Base-by-base conservation (phyloP, 2,329 filamentous ascomycete species). In the Capronia americana region DNA sequence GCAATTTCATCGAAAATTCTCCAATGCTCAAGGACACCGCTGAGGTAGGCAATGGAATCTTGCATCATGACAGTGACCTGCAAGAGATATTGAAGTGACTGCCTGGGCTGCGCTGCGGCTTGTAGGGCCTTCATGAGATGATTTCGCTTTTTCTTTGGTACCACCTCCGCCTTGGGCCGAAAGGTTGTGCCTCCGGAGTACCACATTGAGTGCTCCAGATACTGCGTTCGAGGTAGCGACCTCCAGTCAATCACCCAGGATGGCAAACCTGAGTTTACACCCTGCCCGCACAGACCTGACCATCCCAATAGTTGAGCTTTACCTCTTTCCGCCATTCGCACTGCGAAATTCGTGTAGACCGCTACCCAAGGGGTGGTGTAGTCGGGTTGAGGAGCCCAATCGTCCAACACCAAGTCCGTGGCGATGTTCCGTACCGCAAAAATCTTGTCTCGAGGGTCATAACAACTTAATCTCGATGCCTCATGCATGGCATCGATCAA, bases 161-260 rank as follows among this genome's bases (percentile, higher is more conserved):
- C 26, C 24, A 28, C 41, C 56, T 63, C 60, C 20, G 28, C 56
- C 28, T 67, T 67, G n/a, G 60, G 24, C 6, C 44, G 32, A 26
- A 65, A 65, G 26, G 10, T 20, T 17, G 56, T 63, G 10, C 50
- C 50, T 14, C 64, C 64, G 1, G 64, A 55, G 28, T 28, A 56
- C 64, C 64, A 67, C 60, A 60, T 61, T 23, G 28, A 38, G 23
- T 38, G 55, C 7, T 28, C 34, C 20, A 58, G 20, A 57, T 63
- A 63, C 28, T 67, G 64, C 12, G 28, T 60, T 54, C 60, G 26
- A 8, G 60, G 44, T 14, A 11, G 34, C 14, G 53, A 63, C 34
- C 64, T 63, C 64, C 64, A 67, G 38, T 67, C 64, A n/a, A 63
- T 48, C 2, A 60, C 60, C 64, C 64, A 67, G 17, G 59, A 63